phyloP scores from a whole-genome alignment of 768 basidiomycete genomes.

The Kwoniella heveanensis region DNA sequence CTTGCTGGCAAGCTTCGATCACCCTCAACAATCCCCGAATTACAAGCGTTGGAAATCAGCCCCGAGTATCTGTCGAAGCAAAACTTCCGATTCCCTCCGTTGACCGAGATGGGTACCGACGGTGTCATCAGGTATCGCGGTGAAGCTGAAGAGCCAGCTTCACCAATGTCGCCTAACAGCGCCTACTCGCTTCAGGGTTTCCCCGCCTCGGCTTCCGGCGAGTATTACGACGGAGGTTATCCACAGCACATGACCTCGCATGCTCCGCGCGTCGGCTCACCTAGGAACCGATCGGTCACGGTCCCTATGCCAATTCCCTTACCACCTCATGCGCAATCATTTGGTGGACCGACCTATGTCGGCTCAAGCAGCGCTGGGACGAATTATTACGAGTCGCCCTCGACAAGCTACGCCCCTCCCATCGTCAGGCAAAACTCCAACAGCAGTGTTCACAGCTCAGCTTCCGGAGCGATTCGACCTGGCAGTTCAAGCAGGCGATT shows the following conservation, averaged over 20 bases:
- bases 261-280: constrained; percentile 7
- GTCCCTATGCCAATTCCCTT: constrained; percentile 32
- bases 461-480: constrained; percentile 24
- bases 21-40: constrained; percentile 83
- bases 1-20: constrained; percentile 81
- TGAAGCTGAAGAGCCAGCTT: constrained; percentile 24
- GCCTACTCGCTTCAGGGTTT: constrained; percentile 17
- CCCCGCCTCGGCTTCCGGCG: constrained; percentile 12
- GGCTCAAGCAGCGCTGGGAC: constrained; percentile 22
- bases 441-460: constrained; percentile 17
- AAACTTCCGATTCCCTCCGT: constrained; percentile 86
- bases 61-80: constrained; percentile 85
- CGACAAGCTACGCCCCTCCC: constrained; percentile 14
- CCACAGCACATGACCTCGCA: constrained; percentile 20
- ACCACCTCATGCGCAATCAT: constrained; percentile 14
- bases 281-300: constrained; percentile 27
- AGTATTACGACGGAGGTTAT: constrained; percentile 16
- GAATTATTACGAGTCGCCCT: constrained; percentile 14
- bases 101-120: constrained; percentile 81
- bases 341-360: constrained; percentile 2
- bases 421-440: constrained; percentile 24
- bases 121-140: constrained; percentile 72
- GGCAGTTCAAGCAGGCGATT: constrained; percentile 25
- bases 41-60: constrained; percentile 81
- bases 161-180: constrained; percentile 24